Conservation (phyloP, 345 rosid genomes). For the Turritis glabra region DNA sequence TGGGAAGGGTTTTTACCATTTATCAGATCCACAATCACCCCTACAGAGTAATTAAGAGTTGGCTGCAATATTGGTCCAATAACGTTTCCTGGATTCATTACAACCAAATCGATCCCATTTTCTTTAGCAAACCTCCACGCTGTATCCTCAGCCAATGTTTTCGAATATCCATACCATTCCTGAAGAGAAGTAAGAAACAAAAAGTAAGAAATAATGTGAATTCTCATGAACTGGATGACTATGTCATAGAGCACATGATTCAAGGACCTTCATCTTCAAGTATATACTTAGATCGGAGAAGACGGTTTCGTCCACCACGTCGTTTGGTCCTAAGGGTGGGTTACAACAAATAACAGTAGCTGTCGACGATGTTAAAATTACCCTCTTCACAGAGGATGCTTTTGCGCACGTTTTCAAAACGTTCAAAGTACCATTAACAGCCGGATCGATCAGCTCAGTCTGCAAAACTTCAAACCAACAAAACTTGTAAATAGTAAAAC, state of each 20-base stretch:
- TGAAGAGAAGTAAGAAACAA: background rate
- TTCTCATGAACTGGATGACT: background rate
- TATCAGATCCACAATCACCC: background rate
- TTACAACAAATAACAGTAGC: too few species aligned
- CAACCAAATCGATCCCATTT: background rate
- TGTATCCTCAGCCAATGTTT: background rate
- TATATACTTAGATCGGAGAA: constrained; percentile 30
- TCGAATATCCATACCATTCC: background rate
- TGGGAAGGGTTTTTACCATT: background rate
- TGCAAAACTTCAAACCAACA: background rate
- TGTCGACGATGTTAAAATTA: constrained; percentile 47
- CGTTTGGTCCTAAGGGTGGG: too few species aligned
- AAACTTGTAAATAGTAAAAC: too few species aligned
- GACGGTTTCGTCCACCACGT: constrained; percentile 46
- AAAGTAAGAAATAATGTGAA: background rate
- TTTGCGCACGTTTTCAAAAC: constrained; percentile 47
- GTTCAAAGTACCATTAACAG: constrained; percentile 49
- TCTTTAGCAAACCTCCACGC: background rate
- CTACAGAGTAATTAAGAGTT: background rate
- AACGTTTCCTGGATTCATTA: background rate
- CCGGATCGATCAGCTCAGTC: constrained; percentile 47
- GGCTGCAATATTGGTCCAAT: background rate
- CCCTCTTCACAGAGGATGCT: constrained; percentile 46
- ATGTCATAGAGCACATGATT: background rate
- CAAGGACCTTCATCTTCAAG: background rate